Conservation (phyloP, 371 early-diverging fungal genomes). For the Vairimorpha necatrix region DNA sequence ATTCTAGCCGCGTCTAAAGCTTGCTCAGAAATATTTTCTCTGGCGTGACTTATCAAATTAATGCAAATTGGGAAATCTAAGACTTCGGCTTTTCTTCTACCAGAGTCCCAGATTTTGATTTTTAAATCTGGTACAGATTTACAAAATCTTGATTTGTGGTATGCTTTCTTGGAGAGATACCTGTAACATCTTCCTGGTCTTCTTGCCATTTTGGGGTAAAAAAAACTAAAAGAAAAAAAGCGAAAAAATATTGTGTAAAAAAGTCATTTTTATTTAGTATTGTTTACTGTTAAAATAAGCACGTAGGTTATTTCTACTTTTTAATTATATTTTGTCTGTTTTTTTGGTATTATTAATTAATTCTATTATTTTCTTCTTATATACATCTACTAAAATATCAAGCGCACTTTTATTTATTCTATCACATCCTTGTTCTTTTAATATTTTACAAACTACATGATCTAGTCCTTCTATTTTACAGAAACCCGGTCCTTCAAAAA, state of each 20-base stretch:
- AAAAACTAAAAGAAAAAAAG: not conserved
- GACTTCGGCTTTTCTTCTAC: constrained; percentile 94
- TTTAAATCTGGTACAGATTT: constrained; percentile 99
- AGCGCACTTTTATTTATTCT: not conserved
- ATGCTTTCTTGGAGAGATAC: constrained; percentile 99
- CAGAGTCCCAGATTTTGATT: constrained; percentile 95
- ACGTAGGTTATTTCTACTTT: too few relatives aligned
- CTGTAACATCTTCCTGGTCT: constrained; percentile 66
- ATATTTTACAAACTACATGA: not conserved
- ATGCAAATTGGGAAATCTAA: constrained; percentile 92
- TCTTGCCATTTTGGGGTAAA: constrained; percentile 61
- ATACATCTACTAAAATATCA: not conserved
- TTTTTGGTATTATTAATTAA: too few relatives aligned
- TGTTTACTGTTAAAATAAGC: too few relatives aligned
- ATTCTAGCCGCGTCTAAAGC: constrained; percentile 99
- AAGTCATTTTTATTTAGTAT: not conserved
- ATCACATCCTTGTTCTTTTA: not conserved
- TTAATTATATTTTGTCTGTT: too few relatives aligned
- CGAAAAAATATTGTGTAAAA: not conserved
- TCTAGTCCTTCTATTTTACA: not conserved
- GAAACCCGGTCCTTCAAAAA: not conserved
- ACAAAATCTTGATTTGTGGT: constrained; percentile 97
- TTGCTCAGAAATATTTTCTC: constrained; percentile 96
- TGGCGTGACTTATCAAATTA: constrained; percentile 92
- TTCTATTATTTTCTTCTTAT: not conserved